phyloP scores from a whole-genome alignment of 176 grass and related monocot species.

The Hyparrhenia diplandra region DNA sequence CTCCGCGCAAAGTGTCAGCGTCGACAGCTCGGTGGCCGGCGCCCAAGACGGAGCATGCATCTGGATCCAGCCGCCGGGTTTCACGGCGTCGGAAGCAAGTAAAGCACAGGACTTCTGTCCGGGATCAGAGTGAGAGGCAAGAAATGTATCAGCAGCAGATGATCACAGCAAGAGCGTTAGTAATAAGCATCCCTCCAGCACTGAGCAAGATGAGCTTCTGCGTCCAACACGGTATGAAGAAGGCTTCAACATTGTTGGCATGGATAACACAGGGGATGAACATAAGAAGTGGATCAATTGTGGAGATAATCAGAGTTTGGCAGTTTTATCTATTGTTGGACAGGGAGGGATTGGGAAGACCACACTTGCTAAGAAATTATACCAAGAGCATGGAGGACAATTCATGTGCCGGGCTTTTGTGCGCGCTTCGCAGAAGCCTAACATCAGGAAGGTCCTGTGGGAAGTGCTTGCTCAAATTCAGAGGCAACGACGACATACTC shows the following conservation, averaged over 20 bases:
- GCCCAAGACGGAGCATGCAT: too few relatives aligned
- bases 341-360: not conserved
- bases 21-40: too few relatives aligned
- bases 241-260: not conserved
- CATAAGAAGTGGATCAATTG: not conserved
- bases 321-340: not conserved
- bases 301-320: not conserved
- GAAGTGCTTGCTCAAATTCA: constrained; percentile 12
- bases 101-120: too few relatives aligned
- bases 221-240: not conserved
- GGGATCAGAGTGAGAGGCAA: too few relatives aligned
- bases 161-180: too few relatives aligned
- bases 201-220: not conserved
- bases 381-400: not conserved
- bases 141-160: too few relatives aligned
- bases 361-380: not conserved
- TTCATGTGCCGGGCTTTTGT: not conserved
- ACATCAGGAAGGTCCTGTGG: not conserved
- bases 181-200: too few relatives aligned
- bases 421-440: not conserved
- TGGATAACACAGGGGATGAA: not conserved
- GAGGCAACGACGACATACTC: not conserved
- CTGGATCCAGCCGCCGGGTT: too few relatives aligned
- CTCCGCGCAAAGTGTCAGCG: too few relatives aligned
- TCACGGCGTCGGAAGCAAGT: too few relatives aligned